phyloP scores from a whole-genome alignment of 495 filamentous ascomycete species.

The Aspergillus nidulans region DNA sequence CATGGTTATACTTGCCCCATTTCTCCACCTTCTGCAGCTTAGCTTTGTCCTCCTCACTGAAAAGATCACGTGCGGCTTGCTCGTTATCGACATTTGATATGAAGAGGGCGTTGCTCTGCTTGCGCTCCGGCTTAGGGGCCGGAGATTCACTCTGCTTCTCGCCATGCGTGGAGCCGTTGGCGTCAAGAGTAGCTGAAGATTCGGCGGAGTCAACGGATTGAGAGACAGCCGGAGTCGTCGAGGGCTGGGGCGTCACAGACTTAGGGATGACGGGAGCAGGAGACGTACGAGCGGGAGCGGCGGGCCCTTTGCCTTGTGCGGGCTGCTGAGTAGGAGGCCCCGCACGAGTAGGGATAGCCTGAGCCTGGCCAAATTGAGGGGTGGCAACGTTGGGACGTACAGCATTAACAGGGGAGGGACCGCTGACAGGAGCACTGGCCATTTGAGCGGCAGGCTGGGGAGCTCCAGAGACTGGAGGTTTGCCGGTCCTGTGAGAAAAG shows the following conservation, averaged over 20 bases:
- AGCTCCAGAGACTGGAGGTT: constrained; percentile 35
- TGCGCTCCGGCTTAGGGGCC: constrained; percentile 41
- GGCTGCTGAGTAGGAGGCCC: constrained; percentile 33
- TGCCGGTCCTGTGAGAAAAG: constrained; percentile 79
- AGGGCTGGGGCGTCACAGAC: constrained; percentile 50
- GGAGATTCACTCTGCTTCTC: constrained; percentile 39
- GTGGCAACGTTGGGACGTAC: constrained; percentile 18
- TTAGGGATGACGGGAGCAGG: constrained; percentile 52
- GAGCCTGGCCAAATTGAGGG: constrained; percentile 43
- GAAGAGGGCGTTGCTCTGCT: constrained; percentile 73
- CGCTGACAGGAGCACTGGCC: constrained; percentile 38
- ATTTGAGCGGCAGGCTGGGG: constrained; percentile 29
- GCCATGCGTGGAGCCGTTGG: constrained; percentile 33
- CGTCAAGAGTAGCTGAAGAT: constrained; percentile 26
- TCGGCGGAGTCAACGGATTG: constrained; percentile 31
- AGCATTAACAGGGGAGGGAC: constrained; percentile 19
- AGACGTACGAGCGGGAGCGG: constrained; percentile 37
- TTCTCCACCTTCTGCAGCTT: constrained; percentile 79
- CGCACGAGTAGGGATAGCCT: constrained; percentile 23
- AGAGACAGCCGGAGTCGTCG: constrained; percentile 25
- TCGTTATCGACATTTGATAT: constrained; percentile 72
- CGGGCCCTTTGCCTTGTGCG: constrained; percentile 36
- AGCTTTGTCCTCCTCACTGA: constrained; percentile 72
- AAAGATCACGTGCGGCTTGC: constrained; percentile 71
- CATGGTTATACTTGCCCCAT: constrained; percentile 67